Evolutionary conservation across 768 basidiomycete genomes (phyloP).

Genomic region (Pleurotus eryngii): DNA sequence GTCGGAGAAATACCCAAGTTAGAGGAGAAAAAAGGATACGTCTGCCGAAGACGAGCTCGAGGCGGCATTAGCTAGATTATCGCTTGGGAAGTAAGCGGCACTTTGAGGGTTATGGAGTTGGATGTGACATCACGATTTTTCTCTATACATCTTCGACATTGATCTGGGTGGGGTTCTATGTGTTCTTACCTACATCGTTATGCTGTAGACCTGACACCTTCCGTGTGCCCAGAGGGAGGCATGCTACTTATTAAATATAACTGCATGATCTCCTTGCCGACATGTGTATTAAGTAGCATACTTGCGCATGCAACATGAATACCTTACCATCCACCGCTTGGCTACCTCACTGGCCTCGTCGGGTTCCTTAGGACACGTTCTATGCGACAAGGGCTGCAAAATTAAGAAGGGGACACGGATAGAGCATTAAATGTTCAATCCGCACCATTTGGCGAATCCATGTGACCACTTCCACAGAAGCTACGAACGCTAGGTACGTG

Average conservation of each 20-base stretch:
- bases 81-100: neutral
- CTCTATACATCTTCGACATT: no score
- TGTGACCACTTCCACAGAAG: neutral
- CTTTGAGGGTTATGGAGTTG: no score
- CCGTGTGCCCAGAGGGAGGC: no score
- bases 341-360: neutral
- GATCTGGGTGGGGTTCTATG: no score
- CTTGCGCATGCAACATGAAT: neutral
- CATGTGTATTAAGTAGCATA: neutral
- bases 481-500: neutral
- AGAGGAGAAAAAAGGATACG: neutral
- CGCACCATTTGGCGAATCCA: neutral
- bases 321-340: neutral
- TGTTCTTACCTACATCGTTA: no score
- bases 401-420: neutral
- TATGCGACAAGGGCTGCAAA: neutral
- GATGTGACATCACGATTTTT: no score
- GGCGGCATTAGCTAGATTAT: neutral
- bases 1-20: neutral
- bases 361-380: neutral
- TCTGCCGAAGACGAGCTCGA: neutral
- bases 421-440: neutral
- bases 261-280: neutral
- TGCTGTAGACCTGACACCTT: no score
- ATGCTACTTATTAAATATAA: neutral